Conservation (phyloP, 75 land plant species). For the Pinus tabuliformis region DNA sequence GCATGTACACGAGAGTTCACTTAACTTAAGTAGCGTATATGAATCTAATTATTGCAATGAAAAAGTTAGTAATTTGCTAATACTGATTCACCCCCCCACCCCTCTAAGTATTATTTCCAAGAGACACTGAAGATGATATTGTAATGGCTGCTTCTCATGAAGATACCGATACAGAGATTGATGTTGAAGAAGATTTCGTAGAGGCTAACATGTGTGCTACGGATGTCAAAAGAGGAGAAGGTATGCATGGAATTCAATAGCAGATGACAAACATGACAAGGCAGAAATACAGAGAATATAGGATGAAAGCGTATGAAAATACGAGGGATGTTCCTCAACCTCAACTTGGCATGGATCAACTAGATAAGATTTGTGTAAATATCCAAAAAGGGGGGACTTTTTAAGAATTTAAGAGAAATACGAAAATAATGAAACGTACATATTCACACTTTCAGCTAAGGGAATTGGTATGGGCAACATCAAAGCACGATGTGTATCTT, state of each 20-base stretch:
- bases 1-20: no score
- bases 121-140: no score
- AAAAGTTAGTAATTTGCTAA: no score
- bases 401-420: conserved; percentile 60
- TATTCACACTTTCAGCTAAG: conserved; percentile 75
- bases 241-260: conserved; percentile 84
- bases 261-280: conserved; percentile 55
- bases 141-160: no score
- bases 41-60: no score
- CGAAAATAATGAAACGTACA: conserved; percentile 67
- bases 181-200: no score
- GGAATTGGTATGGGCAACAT: conserved; percentile 88
- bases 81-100: no score
- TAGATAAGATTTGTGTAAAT: conserved; percentile 49
- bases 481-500: conserved; percentile 89
- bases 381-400: conserved; percentile 55
- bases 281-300: conserved; percentile 52
- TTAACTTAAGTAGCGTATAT: no score
- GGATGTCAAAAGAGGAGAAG: conserved; percentile 70
- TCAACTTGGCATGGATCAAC: conserved; percentile 23
- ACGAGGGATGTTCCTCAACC: conserved; percentile 55
- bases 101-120: no score
- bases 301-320: conserved; percentile 70
- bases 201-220: conserved; percentile 59
- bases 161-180: no score